Conservation (phyloP, 2,329 filamentous ascomycete genomes). For the Curvularia sp. region DNA sequence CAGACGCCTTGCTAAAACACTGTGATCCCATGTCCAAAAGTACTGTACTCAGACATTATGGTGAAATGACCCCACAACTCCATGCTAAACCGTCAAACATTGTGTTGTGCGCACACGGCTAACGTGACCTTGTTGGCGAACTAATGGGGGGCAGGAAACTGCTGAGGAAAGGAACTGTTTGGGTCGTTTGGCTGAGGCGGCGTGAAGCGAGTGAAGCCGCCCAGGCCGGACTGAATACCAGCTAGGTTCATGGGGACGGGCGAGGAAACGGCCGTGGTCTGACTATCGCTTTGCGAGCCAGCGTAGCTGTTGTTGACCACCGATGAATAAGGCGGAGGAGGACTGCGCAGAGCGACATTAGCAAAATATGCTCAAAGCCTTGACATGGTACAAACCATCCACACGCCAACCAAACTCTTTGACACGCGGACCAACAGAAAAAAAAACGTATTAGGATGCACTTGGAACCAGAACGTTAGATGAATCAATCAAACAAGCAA, state of each 20-base stretch:
- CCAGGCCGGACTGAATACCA: conserved; percentile 1
- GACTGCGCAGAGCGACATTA: conserved; percentile 8
- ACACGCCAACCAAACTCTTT: conserved; percentile 3
- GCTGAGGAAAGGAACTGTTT: conserved; percentile 23
- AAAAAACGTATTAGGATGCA: conserved; percentile 13
- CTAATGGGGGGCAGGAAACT: conserved; percentile 17
- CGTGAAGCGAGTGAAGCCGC: conserved; percentile 3
- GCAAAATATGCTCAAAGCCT: background rate
- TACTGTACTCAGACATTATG: background rate
- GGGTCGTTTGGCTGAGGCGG: conserved; percentile 12
- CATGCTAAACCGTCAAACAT: conserved; percentile 19
- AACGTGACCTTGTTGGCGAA: conserved; percentile 2
- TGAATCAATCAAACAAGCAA: conserved; percentile 34
- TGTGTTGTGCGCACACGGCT: conserved; percentile 6
- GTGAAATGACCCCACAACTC: conserved; percentile 18
- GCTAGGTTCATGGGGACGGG: background rate
- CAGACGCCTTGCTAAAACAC: conserved; percentile 25
- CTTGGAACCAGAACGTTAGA: conserved; percentile 27
- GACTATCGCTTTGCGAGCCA: conserved; percentile 6
- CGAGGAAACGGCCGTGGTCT: background rate
- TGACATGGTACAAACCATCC: conserved; percentile 7
- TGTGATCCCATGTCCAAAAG: conserved; percentile 11
- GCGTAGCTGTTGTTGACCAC: conserved; percentile 5
- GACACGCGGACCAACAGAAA: conserved; percentile 7
- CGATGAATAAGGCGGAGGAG: conserved; percentile 13